Conservation (phyloP, 2,329 filamentous ascomycete species). For the Colletotrichum sp. region DNA sequence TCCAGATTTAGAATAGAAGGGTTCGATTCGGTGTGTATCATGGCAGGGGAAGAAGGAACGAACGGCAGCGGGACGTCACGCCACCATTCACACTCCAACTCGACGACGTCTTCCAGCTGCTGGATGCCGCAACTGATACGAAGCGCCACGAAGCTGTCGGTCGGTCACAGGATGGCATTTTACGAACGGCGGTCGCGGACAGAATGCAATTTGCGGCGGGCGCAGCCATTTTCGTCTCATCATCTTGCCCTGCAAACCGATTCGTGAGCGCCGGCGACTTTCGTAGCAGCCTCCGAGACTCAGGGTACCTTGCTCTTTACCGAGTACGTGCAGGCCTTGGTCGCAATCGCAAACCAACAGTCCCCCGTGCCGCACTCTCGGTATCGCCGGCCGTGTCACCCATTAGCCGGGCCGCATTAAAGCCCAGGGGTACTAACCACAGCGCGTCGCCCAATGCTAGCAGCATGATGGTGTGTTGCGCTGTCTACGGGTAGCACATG, state of each 20-base stretch:
- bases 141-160: background rate
- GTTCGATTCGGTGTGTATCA: background rate
- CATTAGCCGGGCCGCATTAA: background rate
- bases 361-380: slow-evolving; percentile 1
- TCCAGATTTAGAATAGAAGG: background rate
- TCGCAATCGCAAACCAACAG: background rate
- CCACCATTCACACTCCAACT: background rate
- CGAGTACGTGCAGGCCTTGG: background rate
- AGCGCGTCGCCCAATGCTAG: background rate
- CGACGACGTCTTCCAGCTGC: background rate
- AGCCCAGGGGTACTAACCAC: background rate
- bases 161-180: background rate
- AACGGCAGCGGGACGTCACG: background rate
- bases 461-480: background rate
- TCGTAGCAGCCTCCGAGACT: background rate
- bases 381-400: background rate
- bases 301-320: background rate
- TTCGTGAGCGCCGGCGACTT: background rate
- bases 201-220: background rate
- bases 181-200: background rate
- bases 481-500: background rate
- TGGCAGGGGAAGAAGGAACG: background rate
- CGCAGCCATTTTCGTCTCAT: background rate
- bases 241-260: background rate
- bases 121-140: background rate